Base-by-base conservation (phyloP, 2,329 filamentous ascomycete species). In the Coniella vitis region DNA sequence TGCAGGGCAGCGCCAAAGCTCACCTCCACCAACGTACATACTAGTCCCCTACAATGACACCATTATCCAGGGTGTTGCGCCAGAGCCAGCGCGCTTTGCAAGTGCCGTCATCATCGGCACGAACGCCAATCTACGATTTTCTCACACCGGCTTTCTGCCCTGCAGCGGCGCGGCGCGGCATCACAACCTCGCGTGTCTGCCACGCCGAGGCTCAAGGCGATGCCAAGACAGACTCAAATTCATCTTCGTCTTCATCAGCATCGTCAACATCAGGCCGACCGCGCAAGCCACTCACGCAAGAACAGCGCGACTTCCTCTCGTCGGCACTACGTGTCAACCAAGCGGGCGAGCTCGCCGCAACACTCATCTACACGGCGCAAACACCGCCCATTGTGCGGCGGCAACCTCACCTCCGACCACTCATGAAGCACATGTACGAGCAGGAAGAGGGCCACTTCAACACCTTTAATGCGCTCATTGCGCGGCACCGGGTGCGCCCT, bases 361-460 rank as follows among this genome's bases (percentile, higher is more conserved):
- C 88, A 21, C 80, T 95, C 48, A 98, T 98, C 66, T 98, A 97
- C 72, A 83, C 81, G 1, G 84, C 88, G 2, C 93, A 98, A 67
- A 91, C 83, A 1, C 89, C 90, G 1, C 79, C 84, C n/a, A 71
- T 97, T 45, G 75, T 89, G 49, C 78, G 80, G 56, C 79, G 84
- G 4, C 84, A 96, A 64, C 91, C 93, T 1, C 87, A 95, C 63
- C 82, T 98, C 16, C 84, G 88, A 7, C 86, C 89, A 0, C 71
- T 97, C 29, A 95, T 98, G 89, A 81, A 84, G 59, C 93, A 97
- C 75, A 98, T 98, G 93, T 90, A 95, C 73, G 88, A 93, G 60
- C 93, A 98, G 66, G 93, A 98, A 73, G 89, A 81, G 12, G 85
- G 82, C 8, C 93, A 98, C 67, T 83, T 97, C 58, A 68, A 72